Evolutionary conservation across 345 rosid genomes (phyloP), one percentile per base, ranked within the genome.

Genomic region (Boechera retrofracta): DNA sequence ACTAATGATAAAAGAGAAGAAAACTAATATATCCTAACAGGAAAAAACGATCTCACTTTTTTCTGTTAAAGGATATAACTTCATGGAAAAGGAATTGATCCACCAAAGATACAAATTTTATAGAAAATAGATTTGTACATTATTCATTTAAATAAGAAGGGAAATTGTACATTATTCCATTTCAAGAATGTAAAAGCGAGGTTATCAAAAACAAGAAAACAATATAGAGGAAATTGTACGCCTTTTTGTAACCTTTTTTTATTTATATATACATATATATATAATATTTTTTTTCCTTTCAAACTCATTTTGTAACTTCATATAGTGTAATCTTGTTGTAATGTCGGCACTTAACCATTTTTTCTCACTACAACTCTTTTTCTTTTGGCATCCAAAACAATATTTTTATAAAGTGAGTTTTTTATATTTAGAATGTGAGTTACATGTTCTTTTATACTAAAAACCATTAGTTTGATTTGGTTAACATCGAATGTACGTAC

Each of bases 121-220:
- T 5, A 31, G 18, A 49, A 18, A 35, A 45, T 56, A 18, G 10
- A 45, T 21, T 16, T 59, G 58, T 72, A 60, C 29, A 72, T 33
- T 48, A 8, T 36, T 7, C 41, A 36, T 36, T 36, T 36, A 36
- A 36, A 2, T 36, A 8, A 36, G 41, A 41, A 41, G 10, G 44
- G 44, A 41, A 41, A 41, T 41, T 73, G 6, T 38, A 63, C 68
- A 51, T 5, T 48, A 16, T 61, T 72, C 49, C 49, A 39, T 42
- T 21, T 28, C 8, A 61, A 5, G 29, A 36, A 31, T 31, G 5
- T 31, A 31, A 31, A 31, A 3, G 4, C 4, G 32, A 31, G 32
- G 32, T 31, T 31, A 31, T 4, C 10, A 8, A 33, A 32, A 58
- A 13, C 9, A 48, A 21, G 1, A 31, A 33, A 13, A 8, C 12